Evolutionary conservation across 2,329 filamentous ascomycete genomes (phyloP), one percentile per base, ranked within the genome.

Genomic region (Nigrograna mackinnonii): DNA sequence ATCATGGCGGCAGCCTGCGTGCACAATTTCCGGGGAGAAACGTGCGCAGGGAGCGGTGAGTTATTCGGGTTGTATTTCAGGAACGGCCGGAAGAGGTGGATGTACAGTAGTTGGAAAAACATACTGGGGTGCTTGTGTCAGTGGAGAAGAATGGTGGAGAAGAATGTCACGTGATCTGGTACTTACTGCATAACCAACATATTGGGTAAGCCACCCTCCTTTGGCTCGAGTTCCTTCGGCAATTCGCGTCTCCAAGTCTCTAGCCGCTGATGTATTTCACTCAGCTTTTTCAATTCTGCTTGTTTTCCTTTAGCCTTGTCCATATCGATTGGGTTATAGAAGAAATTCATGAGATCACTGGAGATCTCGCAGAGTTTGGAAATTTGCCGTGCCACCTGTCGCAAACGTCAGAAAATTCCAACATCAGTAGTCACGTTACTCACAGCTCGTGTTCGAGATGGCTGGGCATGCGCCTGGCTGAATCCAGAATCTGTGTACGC

Each of bases 41-140:
- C 88, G 57, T 95, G 90, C 2, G 84, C 73, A 3, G 91, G 92
- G 2, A 96, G 78, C 1, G 91, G 92, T 1, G 91, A 96, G 1
- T 84, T 85, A 5, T 82, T 74, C 36, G 87, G 89, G 3, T 83
- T 86, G 62, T 96, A 97, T 67, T 94, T 96, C 37, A 97, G 79
- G 63, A 97, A 97, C 0, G 94, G 92, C 4, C 92, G 84, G 75
- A 96, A 97, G 4, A 97, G 83, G 60, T 97, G 91, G 46, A 97
- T 95, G 63, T 95, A 95, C 35, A 96, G 84, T 1, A 97, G 79
- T 61, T 97, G 91, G 68, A 92, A 96, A 70, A 97, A 96, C 91
- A 97, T 97, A 73, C 91, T 96, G 58, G 17, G 4, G n/a, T n/a
- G n/a, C 4, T 6, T 0, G 9, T 2, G 33, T 69, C 45, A 68